Base-by-base conservation (phyloP, 129 eudicot species). In the Lactuca sativa region DNA sequence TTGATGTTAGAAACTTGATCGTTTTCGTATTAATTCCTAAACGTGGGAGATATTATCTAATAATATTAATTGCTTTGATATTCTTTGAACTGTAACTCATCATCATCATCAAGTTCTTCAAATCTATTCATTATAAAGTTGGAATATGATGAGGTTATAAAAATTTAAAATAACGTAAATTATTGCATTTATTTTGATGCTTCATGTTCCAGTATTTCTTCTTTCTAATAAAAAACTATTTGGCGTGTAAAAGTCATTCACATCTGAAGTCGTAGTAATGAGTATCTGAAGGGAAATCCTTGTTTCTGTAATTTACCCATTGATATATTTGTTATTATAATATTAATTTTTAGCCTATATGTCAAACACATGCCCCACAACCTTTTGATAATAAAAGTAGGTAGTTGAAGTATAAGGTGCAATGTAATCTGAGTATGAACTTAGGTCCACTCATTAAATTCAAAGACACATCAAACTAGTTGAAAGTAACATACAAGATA, bases 331-430 rank as follows among this genome's bases (percentile, higher is more conserved):
- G 31, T 12, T 54, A 54, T 54, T 57, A 3, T 56, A 17, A 56
- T 56, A 18, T 17, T 56, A 0, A 33, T 31, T 57, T 57, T 10
- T 30, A n/a, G 30, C 21, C 2, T 55, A 69, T 32, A 55, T 69
- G 74, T 54, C 73, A 68, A 53, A 68, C 62, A 68, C 48, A 41
- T 54, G 62, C 7, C 74, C 74, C 53, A 69, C 74, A 56, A 38
- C 52, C 38, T 56, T 54, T 69, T 69, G 37, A 56, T 55, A 37
- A 38, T 69, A 37, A 69, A 13, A 9, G 6, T 11, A 43, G 51
- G 37, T 21, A 18, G 74, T 69, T 69, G 74, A 55, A 38, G 40
- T 38, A 38, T 56, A 38, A 56, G 21, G 12, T 69, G 13, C 54
- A 38, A 69, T 55, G 53, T 17, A 38, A 33, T 34, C 8, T 67